Evolutionary conservation across 164 flowering plant species (phyloP), one percentile per base, ranked within the genome.

Genomic region (Magnolia sinica): DNA sequence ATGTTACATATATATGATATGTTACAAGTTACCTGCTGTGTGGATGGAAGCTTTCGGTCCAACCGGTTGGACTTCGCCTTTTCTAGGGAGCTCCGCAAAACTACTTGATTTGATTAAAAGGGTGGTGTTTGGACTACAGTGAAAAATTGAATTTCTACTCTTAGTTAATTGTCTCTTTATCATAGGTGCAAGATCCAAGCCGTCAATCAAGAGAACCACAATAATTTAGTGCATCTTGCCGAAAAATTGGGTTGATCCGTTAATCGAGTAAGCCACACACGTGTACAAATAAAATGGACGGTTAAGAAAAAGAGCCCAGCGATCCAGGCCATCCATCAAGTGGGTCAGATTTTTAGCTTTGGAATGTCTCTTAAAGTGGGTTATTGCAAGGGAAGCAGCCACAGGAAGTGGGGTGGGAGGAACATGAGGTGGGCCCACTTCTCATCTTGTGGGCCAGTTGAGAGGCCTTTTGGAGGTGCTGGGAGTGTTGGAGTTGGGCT

Each of bases 401-500:
- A 76, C 94, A 89, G 7, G 85, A 76, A 51, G 76, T 78, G 55
- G 83, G 84, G 65, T 77, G 73, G 45, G 82, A 74, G 58, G 73
- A 71, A 19, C 55, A 74, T 51, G 68, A 71, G 76, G 75, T 81
- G 63, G 75, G 80, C 45, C 76, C 77, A 64, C 74, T 83, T 58
- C 80, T 80, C 79, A 85, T 84, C 83, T 86, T 92, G 70, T 81
- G 83, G 10, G 85, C 83, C 73, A 87, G 87, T 76, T 79, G 85
- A 22, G 85, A 71, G 11, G 87, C 87, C 79, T 59, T 92, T 18
- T 79, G 83, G 6, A 86, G 82, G 67, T 90, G 95, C 58, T 89
- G 92, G 7, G 90, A 79, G 80, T 95, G 98, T 72, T 93, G 89
- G 51, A 81, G 76, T 80, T 85, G 89, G 1, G 97, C 95, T 58